A percentile compares a stretch with the other conserved stretches of the same genome.
These are phyloP conservation scores for Neurospora sp. DNA, from an alignment of 495 filamentous ascomycete species.

Conservation along the genomic window DNA sequence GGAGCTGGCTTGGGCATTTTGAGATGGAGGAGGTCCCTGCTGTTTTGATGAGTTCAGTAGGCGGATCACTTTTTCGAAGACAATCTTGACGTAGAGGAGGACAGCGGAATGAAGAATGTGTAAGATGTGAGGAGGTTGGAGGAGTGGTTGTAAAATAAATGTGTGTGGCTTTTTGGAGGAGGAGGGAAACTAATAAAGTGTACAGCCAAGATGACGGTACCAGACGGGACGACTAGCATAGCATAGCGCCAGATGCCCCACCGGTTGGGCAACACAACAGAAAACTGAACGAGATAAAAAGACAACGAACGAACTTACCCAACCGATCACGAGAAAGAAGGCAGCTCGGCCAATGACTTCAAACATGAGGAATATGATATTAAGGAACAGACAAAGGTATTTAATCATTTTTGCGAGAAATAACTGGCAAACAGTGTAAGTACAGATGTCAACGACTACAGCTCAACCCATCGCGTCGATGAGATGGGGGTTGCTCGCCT, in stretches of 20 bases:
- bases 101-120: background rate
- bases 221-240: background rate
- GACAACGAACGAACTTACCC: background rate
- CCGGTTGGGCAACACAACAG: background rate
- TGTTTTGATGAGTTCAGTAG: background rate
- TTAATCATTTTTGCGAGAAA: background rate
- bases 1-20: background rate
- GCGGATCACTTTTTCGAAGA: background rate
- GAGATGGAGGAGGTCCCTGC: background rate
- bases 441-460: background rate
- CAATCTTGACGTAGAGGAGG: background rate
- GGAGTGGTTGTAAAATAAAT: background rate
- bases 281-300: background rate
- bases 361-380: background rate
- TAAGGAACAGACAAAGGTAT: background rate
- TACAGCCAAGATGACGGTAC: background rate
- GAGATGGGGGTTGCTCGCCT: background rate
- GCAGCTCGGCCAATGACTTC: background rate
- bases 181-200: background rate
- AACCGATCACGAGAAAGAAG: background rate
- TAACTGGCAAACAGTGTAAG: background rate
- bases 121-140: background rate
- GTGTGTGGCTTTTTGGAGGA: background rate
- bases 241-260: background rate
- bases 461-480: background rate